Evolutionary conservation across 768 basidiomycete species (phyloP).

Genomic region (Pleurotus cornucopiae): DNA sequence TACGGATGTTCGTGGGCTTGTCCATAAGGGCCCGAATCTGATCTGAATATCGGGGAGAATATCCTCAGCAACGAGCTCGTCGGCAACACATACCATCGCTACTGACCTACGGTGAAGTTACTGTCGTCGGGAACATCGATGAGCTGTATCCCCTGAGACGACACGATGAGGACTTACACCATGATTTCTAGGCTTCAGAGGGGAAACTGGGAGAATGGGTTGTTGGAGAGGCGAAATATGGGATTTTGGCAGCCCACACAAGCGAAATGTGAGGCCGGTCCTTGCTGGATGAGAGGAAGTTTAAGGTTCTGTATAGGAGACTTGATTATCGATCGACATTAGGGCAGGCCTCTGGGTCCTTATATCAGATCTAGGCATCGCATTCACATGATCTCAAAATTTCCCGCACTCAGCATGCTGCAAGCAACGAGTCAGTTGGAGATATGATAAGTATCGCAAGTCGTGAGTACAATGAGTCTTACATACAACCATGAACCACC

Average conservation of each 20-base stretch:
- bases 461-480: background rate
- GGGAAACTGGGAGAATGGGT: slow-evolving; percentile 11
- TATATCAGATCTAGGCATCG: background rate
- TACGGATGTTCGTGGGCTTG: slow-evolving; percentile 87
- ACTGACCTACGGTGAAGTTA: slow-evolving; percentile 87
- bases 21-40: slow-evolving; percentile 90
- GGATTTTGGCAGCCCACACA: slow-evolving; percentile 5
- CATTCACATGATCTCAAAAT: too few relatives aligned
- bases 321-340: slow-evolving; percentile 13
- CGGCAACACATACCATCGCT: slow-evolving; percentile 3
- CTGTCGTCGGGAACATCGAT: slow-evolving; percentile 38
- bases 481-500: background rate
- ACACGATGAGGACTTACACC: slow-evolving; percentile 59
- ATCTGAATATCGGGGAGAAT: slow-evolving; percentile 39
- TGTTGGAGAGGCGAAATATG: background rate
- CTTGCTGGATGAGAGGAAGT: background rate
- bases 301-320: slow-evolving; percentile 3
- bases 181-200: slow-evolving; percentile 57
- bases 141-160: slow-evolving; percentile 17
- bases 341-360: slow-evolving; percentile 10
- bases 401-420: too few relatives aligned
- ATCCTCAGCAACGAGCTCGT: slow-evolving; percentile 1
- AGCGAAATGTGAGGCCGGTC: slow-evolving; percentile 2
- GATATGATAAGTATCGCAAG: background rate
- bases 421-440: background rate